Percentiles rank a stretch among this genome's conserved stretches.
phyloP scores from a whole-genome alignment of 169 alveolate genomes.

The Neospora caninum region DNA sequence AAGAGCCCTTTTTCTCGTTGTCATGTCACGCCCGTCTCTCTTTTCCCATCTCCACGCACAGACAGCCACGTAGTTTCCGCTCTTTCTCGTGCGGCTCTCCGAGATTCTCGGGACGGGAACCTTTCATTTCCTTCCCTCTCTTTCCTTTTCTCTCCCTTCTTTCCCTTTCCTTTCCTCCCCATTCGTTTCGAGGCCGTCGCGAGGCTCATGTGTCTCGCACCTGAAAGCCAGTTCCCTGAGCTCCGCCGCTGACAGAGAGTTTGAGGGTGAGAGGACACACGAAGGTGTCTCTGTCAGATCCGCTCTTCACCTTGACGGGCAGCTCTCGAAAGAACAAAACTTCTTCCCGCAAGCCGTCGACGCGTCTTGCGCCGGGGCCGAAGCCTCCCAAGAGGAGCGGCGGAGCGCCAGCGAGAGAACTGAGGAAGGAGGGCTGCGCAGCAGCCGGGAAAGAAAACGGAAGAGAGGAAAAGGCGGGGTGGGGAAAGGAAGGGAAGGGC shows the following conservation, averaged over 20 bases:
- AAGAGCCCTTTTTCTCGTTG: too few relatives aligned
- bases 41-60: too few relatives aligned
- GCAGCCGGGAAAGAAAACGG: background rate
- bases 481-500: too few relatives aligned
- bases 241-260: background rate
- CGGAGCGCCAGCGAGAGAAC: background rate
- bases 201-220: background rate
- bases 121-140: background rate
- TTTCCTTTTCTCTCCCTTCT: background rate
- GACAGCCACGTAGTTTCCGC: too few relatives aligned
- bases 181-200: too few relatives aligned
- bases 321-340: background rate
- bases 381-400: background rate
- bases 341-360: background rate
- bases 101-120: too few relatives aligned
- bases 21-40: too few relatives aligned
- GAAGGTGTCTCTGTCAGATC: background rate
- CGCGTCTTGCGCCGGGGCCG: background rate
- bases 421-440: too few relatives aligned
- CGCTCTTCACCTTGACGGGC: background rate
- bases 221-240: background rate
- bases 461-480: too few relatives aligned
- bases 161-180: background rate
- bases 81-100: too few relatives aligned
- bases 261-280: background rate